Evolutionary conservation across 2,329 filamentous ascomycete species (phyloP).

Genomic region (Chrysoporthe cubensis): DNA sequence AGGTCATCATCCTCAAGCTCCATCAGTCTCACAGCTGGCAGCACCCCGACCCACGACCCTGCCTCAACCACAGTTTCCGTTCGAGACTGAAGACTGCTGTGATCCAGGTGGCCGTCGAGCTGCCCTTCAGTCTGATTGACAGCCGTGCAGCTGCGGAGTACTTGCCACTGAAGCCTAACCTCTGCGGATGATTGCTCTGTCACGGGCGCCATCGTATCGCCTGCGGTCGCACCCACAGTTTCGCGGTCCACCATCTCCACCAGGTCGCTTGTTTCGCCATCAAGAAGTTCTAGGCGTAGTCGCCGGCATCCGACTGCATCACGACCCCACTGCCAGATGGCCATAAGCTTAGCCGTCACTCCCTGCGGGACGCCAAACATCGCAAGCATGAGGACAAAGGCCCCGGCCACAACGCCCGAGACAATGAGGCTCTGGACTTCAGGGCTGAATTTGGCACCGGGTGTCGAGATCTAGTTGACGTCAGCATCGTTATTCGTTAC

Average conservation of each 20-base stretch:
- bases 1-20: constrained; percentile 7
- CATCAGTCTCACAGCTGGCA: not conserved
- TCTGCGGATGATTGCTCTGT: not conserved
- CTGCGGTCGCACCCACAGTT: not conserved
- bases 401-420: not conserved
- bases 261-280: not conserved
- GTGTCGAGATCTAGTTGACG: not conserved
- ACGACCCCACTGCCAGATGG: not conserved
- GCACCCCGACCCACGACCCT: not conserved
- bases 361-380: not conserved
- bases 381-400: not conserved
- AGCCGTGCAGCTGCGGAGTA: not conserved
- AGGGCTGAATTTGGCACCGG: not conserved
- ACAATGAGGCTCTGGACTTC: not conserved
- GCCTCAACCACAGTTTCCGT: not conserved
- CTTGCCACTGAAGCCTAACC: not conserved
- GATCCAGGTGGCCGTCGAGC: not conserved
- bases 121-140: not conserved
- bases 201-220: not conserved
- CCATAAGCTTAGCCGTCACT: not conserved
- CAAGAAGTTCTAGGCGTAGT: not conserved
- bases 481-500: not conserved
- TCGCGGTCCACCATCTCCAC: not conserved
- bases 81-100: no score
- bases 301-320: not conserved